Evolutionary conservation across 192 early-diverging fungal genomes (phyloP).

Genomic region (Piromyces sp.): DNA sequence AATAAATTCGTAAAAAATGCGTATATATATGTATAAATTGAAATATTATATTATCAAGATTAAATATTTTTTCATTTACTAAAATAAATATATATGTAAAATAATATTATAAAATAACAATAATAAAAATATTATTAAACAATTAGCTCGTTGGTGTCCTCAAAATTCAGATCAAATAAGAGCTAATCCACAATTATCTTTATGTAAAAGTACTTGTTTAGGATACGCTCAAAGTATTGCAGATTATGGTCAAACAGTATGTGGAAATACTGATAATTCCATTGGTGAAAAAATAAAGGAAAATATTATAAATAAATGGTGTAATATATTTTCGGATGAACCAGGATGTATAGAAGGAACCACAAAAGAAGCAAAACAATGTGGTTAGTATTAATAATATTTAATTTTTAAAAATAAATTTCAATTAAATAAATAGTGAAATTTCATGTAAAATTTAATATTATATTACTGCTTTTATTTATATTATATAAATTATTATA

Average conservation of each 20-base stretch:
- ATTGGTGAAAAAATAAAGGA: neutral
- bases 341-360: neutral
- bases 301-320: neutral
- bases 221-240: neutral
- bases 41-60: too few species aligned
- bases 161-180: neutral
- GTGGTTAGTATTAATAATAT: neutral
- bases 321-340: neutral
- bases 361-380: neutral
- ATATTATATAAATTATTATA: too few species aligned
- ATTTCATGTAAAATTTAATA: too few species aligned
- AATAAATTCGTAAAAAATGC: too few species aligned
- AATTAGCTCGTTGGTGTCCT: neutral
- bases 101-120: too few species aligned
- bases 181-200: neutral
- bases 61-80: too few species aligned
- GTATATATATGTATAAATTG: too few species aligned
- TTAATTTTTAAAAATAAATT: too few species aligned
- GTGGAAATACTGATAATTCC: neutral
- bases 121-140: neutral
- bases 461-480: too few species aligned
- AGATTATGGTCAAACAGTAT: neutral
- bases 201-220: neutral
- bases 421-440: too few species aligned
- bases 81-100: too few species aligned